Percentiles rank a stretch among this genome's conserved stretches.
Conservation (phyloP, 2,329 filamentous ascomycete genomes). For the Aspergillus fijiensis region DNA sequence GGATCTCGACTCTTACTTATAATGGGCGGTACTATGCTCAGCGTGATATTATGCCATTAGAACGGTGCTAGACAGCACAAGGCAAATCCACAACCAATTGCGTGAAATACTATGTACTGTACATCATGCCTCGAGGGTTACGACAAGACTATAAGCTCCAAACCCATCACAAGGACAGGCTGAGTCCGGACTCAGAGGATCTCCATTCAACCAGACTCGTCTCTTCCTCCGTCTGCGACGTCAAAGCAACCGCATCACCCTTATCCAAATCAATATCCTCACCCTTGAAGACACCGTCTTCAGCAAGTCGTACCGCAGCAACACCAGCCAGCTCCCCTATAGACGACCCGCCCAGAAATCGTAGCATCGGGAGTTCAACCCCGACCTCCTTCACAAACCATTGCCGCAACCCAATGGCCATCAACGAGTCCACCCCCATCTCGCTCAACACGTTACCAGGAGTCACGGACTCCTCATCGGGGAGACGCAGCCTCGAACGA, state of each 20-base stretch:
- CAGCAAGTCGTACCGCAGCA: not conserved
- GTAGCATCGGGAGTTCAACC: slow-evolving; percentile 1
- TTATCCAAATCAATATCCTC: not conserved
- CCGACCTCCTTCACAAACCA: slow-evolving; percentile 4
- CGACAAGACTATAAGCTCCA: too few species aligned
- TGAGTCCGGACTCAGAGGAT: not conserved
- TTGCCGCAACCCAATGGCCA: slow-evolving; percentile 2
- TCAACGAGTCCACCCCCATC: slow-evolving; percentile 3
- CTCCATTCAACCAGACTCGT: not conserved
- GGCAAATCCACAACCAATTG: too few species aligned
- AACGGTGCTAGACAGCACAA: too few species aligned
- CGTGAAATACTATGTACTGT: too few species aligned
- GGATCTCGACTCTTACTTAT: too few species aligned
- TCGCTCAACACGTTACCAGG: not conserved
- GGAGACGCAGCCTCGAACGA: not conserved
- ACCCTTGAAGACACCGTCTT: not conserved
- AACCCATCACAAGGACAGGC: not conserved
- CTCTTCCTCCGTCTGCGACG: not conserved
- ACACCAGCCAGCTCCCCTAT: not conserved
- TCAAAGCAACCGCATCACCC: not conserved
- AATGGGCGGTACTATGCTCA: too few species aligned
- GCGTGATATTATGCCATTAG: too few species aligned
- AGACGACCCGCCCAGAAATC: not conserved
- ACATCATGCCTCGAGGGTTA: too few species aligned
- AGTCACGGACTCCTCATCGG: not conserved